Conservation (phyloP, 2,329 filamentous ascomycete species). For the Ascochyta lentis region DNA sequence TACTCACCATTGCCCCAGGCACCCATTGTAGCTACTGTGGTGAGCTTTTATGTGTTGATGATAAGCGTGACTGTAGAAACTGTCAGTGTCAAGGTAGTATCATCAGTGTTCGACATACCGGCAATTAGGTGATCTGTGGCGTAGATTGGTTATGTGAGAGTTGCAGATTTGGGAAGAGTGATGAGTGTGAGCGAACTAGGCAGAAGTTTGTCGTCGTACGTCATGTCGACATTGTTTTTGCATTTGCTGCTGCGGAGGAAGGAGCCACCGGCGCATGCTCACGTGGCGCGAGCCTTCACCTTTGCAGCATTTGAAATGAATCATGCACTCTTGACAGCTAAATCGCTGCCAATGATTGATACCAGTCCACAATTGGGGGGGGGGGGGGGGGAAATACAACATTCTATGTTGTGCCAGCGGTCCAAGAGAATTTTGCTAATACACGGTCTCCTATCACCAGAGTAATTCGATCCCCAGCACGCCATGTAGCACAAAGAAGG, state of each 20-base stretch:
- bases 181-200: neutral
- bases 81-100: neutral
- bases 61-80: neutral
- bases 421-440: no score
- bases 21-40: constrained; percentile 20
- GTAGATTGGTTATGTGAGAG: neutral
- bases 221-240: neutral
- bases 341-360: neutral
- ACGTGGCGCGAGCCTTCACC: neutral
- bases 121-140: neutral
- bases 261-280: constrained; percentile 2
- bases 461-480: no score
- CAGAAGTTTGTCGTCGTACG: neutral
- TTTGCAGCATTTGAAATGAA: neutral
- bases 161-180: no score
- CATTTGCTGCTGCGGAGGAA: constrained; percentile 1
- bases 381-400: no score
- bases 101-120: neutral
- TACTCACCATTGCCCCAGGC: constrained; percentile 24
- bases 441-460: no score
- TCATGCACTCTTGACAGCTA: neutral
- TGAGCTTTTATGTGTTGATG: neutral
- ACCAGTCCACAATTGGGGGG: no score
- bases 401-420: no score
- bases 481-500: no score